Conservation (phyloP, 2,329 filamentous ascomycete genomes). For the Diaporthe batatas region DNA sequence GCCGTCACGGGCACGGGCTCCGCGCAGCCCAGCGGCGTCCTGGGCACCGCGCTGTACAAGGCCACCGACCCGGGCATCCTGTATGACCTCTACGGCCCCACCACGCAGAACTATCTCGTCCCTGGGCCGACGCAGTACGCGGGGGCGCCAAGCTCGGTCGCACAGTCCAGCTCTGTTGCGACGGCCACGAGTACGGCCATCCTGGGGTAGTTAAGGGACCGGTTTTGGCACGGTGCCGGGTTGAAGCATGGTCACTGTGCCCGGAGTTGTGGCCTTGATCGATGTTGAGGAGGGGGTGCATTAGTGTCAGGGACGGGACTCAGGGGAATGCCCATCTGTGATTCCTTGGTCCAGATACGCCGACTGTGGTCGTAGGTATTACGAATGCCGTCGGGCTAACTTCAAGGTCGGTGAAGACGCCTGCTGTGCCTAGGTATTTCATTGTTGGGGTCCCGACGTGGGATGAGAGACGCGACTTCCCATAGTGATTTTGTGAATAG, state of each 20-base stretch:
- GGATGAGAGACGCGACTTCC: neutral
- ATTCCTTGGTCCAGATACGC: too few species aligned
- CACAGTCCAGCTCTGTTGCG: slow-evolving; percentile 41
- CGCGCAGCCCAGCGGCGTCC: slow-evolving; percentile 57
- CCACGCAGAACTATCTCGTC: slow-evolving; percentile 38
- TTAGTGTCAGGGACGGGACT: neutral
- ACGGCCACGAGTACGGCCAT: slow-evolving; percentile 41
- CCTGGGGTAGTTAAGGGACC: slow-evolving; percentile 15
- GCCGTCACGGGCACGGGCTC: slow-evolving; percentile 57
- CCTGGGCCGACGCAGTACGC: slow-evolving; percentile 43
- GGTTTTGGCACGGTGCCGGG: neutral
- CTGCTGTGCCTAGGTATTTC: too few species aligned
- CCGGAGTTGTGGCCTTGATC: neutral
- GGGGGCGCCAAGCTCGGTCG: slow-evolving; percentile 45
- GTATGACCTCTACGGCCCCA: slow-evolving; percentile 63
- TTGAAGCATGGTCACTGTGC: neutral
- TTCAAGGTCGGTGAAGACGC: neutral
- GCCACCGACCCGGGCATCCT: slow-evolving; percentile 64
- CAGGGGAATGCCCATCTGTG: neutral
- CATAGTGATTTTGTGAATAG: too few species aligned
- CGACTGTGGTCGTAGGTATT: neutral
- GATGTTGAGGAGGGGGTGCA: neutral
- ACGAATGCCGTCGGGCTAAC: neutral
- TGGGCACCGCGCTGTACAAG: slow-evolving; percentile 66
- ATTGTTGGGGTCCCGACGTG: too few species aligned